Evolutionary conservation across 306 rosid genomes (phyloP).

Genomic region (Pachyrhizus erosus): DNA sequence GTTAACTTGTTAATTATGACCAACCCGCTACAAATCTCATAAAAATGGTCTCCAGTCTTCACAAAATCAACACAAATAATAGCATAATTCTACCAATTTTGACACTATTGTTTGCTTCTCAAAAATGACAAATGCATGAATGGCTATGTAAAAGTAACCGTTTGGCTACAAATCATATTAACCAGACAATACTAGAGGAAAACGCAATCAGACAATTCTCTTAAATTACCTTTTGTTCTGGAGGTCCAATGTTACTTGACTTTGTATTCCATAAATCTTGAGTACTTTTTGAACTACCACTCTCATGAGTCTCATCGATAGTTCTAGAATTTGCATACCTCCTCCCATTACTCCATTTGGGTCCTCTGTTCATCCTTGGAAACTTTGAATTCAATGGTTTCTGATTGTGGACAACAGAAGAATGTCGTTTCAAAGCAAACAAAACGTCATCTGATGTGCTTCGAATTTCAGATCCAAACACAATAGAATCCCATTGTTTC

Average conservation of each 20-base stretch:
- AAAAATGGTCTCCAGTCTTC: neutral
- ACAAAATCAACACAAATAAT: slow-evolving; percentile 13
- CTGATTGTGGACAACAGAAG: slow-evolving; percentile 69
- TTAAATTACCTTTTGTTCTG: slow-evolving; percentile 77
- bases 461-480: slow-evolving; percentile 89
- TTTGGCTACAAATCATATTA: slow-evolving; percentile 13
- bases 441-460: slow-evolving; percentile 85
- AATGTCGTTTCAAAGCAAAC: slow-evolving; percentile 88
- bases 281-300: slow-evolving; percentile 47
- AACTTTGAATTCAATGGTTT: slow-evolving; percentile 60
- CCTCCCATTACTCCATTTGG: slow-evolving; percentile 57
- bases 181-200: neutral
- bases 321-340: slow-evolving; percentile 50
- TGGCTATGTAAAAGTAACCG: neutral
- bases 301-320: slow-evolving; percentile 49
- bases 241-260: slow-evolving; percentile 65
- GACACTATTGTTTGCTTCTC: slow-evolving; percentile 24
- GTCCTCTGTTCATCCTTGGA: slow-evolving; percentile 57
- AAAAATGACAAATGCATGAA: neutral
- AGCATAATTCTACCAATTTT: neutral
- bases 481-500: slow-evolving; percentile 93
- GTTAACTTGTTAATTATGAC: neutral
- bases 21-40: neutral
- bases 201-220: slow-evolving; percentile 18
- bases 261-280: slow-evolving; percentile 63